Evolutionary conservation across 2,329 filamentous ascomycete species (phyloP), one percentile per base, ranked within the genome.

Genomic region (Pyrenochaeta sp.): DNA sequence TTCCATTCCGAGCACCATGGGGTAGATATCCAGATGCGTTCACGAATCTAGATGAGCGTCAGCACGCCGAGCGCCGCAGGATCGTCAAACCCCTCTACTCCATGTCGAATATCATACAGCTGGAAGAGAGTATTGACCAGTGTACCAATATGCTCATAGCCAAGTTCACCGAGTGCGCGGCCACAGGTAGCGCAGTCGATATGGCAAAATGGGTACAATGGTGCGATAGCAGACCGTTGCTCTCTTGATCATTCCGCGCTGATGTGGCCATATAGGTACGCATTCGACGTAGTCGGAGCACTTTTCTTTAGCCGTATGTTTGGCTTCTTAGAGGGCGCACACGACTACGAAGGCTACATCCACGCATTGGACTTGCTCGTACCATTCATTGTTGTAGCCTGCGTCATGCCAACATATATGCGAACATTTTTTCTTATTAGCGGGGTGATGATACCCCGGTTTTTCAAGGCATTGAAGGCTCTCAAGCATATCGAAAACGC

Each of bases 291-390:
- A 1, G 46, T 59, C 15, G 59, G 59, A 7, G 32, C 56, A 5
- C 43, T 62, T 1, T 62, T 59, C 39, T 62, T 62, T 24, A 54
- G 59, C 15, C 24, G 44, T 19, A 49, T 47, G 32, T 61, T 61
- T 27, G 50, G 55, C 10, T 58, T 54, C 9, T 5, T 58, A 5
- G 8, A 46, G 24, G 9, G 19, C 0, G 32, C 42, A 28, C 6
- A 24, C 19, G 55, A 58, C 3, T 39, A 36, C 13, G 25, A 24
- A 3, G 25, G 25, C 10, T 46, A 46, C n/a, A 46, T 46, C 19
- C 24, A 32, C 13, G 12, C 44, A 32, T 25, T 46, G 15, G 13
- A 46, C n/a, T 10, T 32, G 28, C 28, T 46, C 9, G 2, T 30
- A 2, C 44, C 44, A 13, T 30, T 32, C 28, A 30, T 28, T 22